Base-by-base conservation (phyloP, 202 grass and related monocot species). In the Zoysia matrella region DNA sequence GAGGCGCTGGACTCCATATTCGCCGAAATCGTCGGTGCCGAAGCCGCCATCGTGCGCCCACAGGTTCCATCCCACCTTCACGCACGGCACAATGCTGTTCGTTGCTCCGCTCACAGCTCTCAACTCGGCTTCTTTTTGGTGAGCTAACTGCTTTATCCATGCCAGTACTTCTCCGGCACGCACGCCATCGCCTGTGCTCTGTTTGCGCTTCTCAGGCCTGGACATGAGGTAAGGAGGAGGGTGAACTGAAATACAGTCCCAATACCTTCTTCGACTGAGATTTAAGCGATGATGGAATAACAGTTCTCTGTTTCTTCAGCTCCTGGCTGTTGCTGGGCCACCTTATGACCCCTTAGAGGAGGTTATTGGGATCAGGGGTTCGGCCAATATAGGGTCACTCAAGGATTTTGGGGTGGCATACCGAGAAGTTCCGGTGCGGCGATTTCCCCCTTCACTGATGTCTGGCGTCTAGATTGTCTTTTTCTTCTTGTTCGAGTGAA, bases 81-180 rank as follows among this genome's bases (percentile, higher is more conserved):
- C 64, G 71, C 71, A 14, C 43, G 4, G 13, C 2, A 11, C 57
- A n/a, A 1, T 69, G 46, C 2, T 0, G 13, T 55, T 60, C 12
- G 43, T 47, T 13, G 50, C 40, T 69, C 5, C 40, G 8, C 54
- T 67, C 22, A 61, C 42, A 61, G 0, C 30, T 36, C 72, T 18
- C 4, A 15, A 47, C 40, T 56, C 46, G 65, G 61, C 41, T 44
- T 14, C 5, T 36, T 69, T 30, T 11, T 71, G 18, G 50, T 69
- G 42, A 73, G 22, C 4, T 75, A 16, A 60, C 67, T 74, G 14
- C 4, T 82, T 11, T 47, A n/a, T 68, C 22, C 62, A 13, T 84
- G 4, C 0, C 78, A 95, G 96, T 99, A 95, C 71, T 99, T 99
- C 82, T 99, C 92, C 16, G 96, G 96, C 64, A 95, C 92, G 3